Base-by-base conservation (phyloP, 2,329 filamentous ascomycete species). In the Fusarium nurragi region DNA sequence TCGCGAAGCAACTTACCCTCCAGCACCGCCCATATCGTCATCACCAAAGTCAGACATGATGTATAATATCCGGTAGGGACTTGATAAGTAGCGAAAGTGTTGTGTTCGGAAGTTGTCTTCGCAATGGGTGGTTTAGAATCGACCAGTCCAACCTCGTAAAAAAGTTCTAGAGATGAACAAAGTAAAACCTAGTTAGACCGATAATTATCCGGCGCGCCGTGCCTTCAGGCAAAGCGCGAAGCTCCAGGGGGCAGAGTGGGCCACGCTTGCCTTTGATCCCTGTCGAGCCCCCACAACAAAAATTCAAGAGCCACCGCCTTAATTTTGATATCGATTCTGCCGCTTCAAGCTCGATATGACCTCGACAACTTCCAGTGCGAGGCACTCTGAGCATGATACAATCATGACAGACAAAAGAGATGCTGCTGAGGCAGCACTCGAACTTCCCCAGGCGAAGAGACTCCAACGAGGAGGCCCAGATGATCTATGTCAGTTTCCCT, bases 31-130 rank as follows among this genome's bases (percentile, higher is more conserved):
- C 67, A 80, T 83, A 73, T 87, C 86, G 70, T 90, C 86, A 73
- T 89, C 87, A 70, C 88, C 89, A 79, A 88, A 89, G 79, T 92
- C 90, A 78, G 90, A 93, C 90, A 93, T 92, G 19, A 56, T 79
- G 56, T 38, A 16, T 46, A 43, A 11, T 50, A 30, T 64, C 19
- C 13, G 40, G 26, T 50, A 39, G 32, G 23, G 26, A 6, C 26
- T 36, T 52, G 50, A 54, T 45, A 23, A 25, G 14, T 40, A 45
- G n/a, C n/a, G 39, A 45, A 19, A 22, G 34, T 30, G 50, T 47
- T 38, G 43, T 34, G 46, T 39, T 44, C 18, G n/a, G 49, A 26
- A 47, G 32, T 46, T 53, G 41, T 39, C 39, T 53, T 45, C 39
- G 38, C 45, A 70, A 60, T 67, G 54, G 39, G 56, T 67, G 58